Base-by-base conservation (phyloP, 2,329 filamentous ascomycete genomes). In the Paecilomyces sp. region DNA sequence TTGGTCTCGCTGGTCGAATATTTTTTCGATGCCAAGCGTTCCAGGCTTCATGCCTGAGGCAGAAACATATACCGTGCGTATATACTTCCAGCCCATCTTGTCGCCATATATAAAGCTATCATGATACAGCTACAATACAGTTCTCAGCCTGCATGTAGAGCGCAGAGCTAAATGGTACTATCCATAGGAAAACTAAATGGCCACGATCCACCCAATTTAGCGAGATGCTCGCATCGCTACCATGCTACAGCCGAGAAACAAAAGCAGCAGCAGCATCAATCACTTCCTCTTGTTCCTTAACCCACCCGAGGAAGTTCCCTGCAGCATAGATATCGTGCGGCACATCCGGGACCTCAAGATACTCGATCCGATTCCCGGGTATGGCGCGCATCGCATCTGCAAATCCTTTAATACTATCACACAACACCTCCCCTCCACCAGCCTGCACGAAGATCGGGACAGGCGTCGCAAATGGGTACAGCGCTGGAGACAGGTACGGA, bases 311-410 rank as follows among this genome's bases (percentile, higher is more conserved):
- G 22, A 64, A 11, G 3, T 41, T 13, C 3, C 60, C 64, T n/a
- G 57, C 58, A 58, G 41, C 57, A 58, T 65, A 66, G 4, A 66
- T 54, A 60, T 66, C 64, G 57, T 66, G 64, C 41, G 63, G 62
- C 53, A 60, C 52, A 30, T 57, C 57, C 18, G 59, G 59, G 1
- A 60, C 33, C 30, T 65, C 63, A 8, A 64, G 18, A 59, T 61
- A 55, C 52, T 64, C 59, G 51, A 60, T 50, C 3, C 12, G 33
- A 54, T 64, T 64, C 2, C 41, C 58, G 2, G 53, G 11, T 0
- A 53, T 50, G 9, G 55, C 34, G 24, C 47, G 18, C 53, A 57
- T 56, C 3, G 11, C 41, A 11, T 57, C 47, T 8, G 58, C 58
- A 24, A 59, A 59, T 3, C 30, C 58, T 12, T 30, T 53, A 12